phyloP scores from a whole-genome alignment of 495 filamentous ascomycete species.

The Xylaria intraflava region DNA sequence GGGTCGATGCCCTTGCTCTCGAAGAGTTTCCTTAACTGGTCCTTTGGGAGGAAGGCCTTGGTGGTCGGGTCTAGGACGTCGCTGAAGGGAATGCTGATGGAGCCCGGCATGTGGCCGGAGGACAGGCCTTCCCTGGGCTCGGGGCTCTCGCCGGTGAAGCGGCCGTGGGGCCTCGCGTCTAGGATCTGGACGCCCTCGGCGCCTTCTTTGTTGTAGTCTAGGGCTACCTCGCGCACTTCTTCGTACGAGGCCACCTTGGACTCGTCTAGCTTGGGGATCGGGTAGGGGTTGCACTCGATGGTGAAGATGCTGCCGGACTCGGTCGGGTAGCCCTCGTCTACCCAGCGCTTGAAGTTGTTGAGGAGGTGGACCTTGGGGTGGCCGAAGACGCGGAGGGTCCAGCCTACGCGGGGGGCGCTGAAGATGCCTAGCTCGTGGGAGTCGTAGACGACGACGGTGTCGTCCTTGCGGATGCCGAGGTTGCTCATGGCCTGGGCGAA shows the following conservation, averaged over 20 bases:
- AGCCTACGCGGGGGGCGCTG: slow-evolving; percentile 84
- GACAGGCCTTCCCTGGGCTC: slow-evolving; percentile 83
- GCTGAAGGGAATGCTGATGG: slow-evolving; percentile 74
- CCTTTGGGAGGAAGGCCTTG: slow-evolving; percentile 67
- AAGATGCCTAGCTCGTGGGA: slow-evolving; percentile 83
- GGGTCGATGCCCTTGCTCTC: slow-evolving; percentile 69
- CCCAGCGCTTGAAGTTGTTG: slow-evolving; percentile 92
- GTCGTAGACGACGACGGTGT: slow-evolving; percentile 91
- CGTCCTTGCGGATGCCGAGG: slow-evolving; percentile 77
- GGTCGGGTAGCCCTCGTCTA: slow-evolving; percentile 68
- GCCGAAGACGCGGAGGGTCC: slow-evolving; percentile 86
- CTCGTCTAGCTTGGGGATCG: slow-evolving; percentile 46
- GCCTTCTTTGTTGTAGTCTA: slow-evolving; percentile 71
- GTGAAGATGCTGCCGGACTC: slow-evolving; percentile 69
- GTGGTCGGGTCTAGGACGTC: slow-evolving; percentile 74
- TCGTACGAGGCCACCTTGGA: slow-evolving; percentile 56
- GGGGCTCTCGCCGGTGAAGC: slow-evolving; percentile 76
- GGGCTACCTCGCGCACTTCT: slow-evolving; percentile 68
- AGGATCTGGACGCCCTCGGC: slow-evolving; percentile 77
- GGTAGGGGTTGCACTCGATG: slow-evolving; percentile 50
- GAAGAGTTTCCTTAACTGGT: slow-evolving; percentile 71
- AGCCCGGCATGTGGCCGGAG: slow-evolving; percentile 86
- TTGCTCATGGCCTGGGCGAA: slow-evolving; percentile 85
- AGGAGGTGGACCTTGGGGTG: slow-evolving; percentile 85
- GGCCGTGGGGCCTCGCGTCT: slow-evolving; percentile 73